A percentile compares a stretch with the other conserved stretches of the same genome.
Conservation (phyloP, 2,329 filamentous ascomycete genomes). For the Pyrenophora tritici-repentis region DNA sequence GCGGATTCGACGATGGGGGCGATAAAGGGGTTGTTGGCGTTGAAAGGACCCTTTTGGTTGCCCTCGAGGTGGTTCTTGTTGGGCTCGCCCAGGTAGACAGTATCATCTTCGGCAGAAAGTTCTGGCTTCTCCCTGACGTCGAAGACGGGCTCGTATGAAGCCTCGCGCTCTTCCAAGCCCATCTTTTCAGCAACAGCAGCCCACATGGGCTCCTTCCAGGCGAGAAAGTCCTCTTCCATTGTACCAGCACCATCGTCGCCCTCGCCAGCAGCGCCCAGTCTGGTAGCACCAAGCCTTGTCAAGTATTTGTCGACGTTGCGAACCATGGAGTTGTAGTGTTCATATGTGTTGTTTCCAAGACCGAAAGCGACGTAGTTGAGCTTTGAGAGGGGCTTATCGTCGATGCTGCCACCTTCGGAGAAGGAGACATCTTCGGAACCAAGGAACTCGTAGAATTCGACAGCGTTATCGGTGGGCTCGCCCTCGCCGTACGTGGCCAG, state of each 20-base stretch:
- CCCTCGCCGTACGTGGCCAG: conserved; percentile 97
- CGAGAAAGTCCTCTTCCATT: conserved; percentile 99
- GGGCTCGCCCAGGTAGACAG: conserved; percentile 93
- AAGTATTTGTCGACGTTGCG: conserved; percentile 85
- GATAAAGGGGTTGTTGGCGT: conserved; percentile 95
- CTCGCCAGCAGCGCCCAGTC: conserved; percentile 88
- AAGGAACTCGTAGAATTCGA: conserved; percentile 98
- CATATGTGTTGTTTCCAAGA: conserved; percentile 98
- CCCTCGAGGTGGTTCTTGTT: conserved; percentile 95
- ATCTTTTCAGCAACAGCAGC: conserved; percentile 78
- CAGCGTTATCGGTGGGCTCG: conserved; percentile 97
- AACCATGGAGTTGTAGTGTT: conserved; percentile 99
- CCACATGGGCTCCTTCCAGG: conserved; percentile 99
- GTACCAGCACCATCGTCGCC: conserved; percentile 97
- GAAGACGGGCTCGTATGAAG: conserved; percentile 93
- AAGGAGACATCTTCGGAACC: conserved; percentile 80
- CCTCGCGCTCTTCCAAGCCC: conserved; percentile 91
- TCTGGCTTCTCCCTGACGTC: conserved; percentile 76
- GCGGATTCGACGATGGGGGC: conserved; percentile 89
- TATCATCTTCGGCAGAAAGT: conserved; percentile 72
- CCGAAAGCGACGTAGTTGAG: conserved; percentile 95
- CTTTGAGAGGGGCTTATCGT: conserved; percentile 75
- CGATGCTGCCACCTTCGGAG: conserved; percentile 65
- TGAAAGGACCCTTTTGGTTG: conserved; percentile 83
- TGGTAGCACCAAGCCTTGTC: conserved; percentile 77